Percentiles rank a stretch among this genome's conserved stretches.
phyloP scores from a whole-genome alignment of 768 basidiomycete genomes.

The Amanita brunnescens region DNA sequence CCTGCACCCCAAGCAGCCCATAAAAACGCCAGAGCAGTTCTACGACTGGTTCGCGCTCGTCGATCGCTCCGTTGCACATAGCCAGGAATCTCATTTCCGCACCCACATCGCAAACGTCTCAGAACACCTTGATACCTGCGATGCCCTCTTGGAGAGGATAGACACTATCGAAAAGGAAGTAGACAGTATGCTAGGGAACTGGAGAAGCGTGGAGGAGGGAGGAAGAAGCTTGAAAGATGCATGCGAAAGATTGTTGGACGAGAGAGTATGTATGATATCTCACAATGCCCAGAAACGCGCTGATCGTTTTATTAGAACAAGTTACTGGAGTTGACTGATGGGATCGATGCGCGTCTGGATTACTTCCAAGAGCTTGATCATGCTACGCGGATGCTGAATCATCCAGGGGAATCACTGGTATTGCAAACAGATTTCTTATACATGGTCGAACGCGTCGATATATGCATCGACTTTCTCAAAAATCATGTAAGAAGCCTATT shows the following conservation, averaged over 20 bases:
- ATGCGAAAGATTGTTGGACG: conserved; percentile 82
- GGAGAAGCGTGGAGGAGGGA: conserved; percentile 87
- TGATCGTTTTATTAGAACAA: conserved; percentile 45
- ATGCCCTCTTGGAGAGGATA: conserved; percentile 61
- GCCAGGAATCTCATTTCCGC: conserved; percentile 89
- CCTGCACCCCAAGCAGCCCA: conserved; percentile 66
- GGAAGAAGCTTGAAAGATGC: conserved; percentile 86
- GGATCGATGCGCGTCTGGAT: conserved; percentile 71
- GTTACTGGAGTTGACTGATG: conserved; percentile 71
- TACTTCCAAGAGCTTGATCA: conserved; percentile 94
- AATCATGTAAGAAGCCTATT: conserved; percentile 54
- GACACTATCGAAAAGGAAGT: conserved; percentile 69
- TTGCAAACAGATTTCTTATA: conserved; percentile 87
- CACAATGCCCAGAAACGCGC: neutral
- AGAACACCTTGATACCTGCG: conserved; percentile 71
- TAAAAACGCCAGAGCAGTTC: conserved; percentile 91
- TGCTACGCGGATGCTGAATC: conserved; percentile 88
- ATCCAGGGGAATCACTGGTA: conserved; percentile 88
- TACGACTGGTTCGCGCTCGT: conserved; percentile 94
- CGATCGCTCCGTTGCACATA: conserved; percentile 84
- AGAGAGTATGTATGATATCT: conserved; percentile 52
- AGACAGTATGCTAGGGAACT: conserved; percentile 72
- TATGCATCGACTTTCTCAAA: conserved; percentile 87
- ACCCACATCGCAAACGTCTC: conserved; percentile 73
- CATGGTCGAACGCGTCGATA: conserved; percentile 93